Conservation (phyloP, 2,329 filamentous ascomycete species). For the Colletotrichum spaethianum region DNA sequence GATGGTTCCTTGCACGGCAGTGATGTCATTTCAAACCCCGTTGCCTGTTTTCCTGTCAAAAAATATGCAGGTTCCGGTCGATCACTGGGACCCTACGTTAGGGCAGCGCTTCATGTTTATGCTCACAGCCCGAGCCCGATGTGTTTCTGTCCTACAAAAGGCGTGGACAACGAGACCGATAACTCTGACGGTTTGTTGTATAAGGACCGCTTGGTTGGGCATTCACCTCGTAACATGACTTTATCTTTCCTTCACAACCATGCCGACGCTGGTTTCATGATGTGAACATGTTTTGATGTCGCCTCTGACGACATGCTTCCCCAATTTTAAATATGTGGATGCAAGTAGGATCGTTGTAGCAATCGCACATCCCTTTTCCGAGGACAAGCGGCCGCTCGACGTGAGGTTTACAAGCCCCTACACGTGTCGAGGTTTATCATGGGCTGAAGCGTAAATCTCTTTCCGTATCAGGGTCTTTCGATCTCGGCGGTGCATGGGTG, state of each 20-base stretch:
- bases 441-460: slow-evolving; percentile 26
- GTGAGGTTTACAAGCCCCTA: slow-evolving; percentile 16
- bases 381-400: not conserved
- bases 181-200: not conserved
- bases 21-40: slow-evolving; percentile 34
- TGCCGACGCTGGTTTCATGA: slow-evolving; percentile 1
- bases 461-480: slow-evolving; percentile 18
- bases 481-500: slow-evolving; percentile 31
- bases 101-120: slow-evolving; percentile 18
- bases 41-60: slow-evolving; percentile 33
- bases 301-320: slow-evolving; percentile 11
- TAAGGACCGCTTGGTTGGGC: not conserved
- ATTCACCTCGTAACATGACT: not conserved
- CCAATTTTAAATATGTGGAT: not conserved
- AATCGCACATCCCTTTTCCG: not conserved
- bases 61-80: slow-evolving; percentile 30
- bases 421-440: slow-evolving; percentile 13
- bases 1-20: not conserved
- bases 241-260: not conserved
- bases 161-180: not conserved
- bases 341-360: slow-evolving; percentile 3
- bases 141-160: not conserved
- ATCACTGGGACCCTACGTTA: slow-evolving; percentile 2
- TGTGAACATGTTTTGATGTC: slow-evolving; percentile 1
- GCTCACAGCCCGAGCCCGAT: not conserved